phyloP scores from a whole-genome alignment of 441 rosid species.

The Rhodomyrtus psidioides region DNA sequence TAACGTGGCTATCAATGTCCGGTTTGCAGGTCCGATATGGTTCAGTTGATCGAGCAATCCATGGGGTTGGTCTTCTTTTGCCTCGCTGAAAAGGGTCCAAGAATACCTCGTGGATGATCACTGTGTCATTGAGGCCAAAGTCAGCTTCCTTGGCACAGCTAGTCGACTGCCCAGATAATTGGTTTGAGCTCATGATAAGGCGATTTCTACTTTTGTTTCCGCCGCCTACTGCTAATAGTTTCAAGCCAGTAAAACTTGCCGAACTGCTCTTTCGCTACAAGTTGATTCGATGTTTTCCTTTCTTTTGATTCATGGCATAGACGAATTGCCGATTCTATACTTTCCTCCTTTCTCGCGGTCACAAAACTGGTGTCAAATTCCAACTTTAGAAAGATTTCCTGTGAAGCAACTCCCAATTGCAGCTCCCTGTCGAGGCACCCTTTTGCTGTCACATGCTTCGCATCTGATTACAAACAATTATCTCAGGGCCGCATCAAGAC shows the following conservation, averaged over 20 bases:
- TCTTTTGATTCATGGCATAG: not conserved
- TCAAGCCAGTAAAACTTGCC: not conserved
- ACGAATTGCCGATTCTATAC: not conserved
- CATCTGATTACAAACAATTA: not conserved
- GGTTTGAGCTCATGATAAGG: not conserved
- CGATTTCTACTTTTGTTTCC: not conserved
- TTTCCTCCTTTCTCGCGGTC: not conserved
- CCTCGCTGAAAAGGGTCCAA: not conserved
- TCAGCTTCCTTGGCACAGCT: not conserved
- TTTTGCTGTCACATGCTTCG: not conserved
- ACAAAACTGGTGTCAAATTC: not conserved
- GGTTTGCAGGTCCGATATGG: not conserved
- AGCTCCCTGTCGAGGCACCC: not conserved
- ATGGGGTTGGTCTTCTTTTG: not conserved
- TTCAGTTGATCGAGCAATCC: not conserved
- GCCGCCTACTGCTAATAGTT: no score
- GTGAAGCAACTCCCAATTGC: not conserved
- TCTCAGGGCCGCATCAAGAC: not conserved
- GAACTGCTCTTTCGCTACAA: not conserved
- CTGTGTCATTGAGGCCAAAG: not conserved
- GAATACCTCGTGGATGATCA: not conserved
- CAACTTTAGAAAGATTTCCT: not conserved
- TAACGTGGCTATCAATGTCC: not conserved
- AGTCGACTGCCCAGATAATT: not conserved
- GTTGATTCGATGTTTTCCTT: not conserved